Evolutionary conservation across 345 rosid species (phyloP).

Genomic region (Fremontodendron californicum): DNA sequence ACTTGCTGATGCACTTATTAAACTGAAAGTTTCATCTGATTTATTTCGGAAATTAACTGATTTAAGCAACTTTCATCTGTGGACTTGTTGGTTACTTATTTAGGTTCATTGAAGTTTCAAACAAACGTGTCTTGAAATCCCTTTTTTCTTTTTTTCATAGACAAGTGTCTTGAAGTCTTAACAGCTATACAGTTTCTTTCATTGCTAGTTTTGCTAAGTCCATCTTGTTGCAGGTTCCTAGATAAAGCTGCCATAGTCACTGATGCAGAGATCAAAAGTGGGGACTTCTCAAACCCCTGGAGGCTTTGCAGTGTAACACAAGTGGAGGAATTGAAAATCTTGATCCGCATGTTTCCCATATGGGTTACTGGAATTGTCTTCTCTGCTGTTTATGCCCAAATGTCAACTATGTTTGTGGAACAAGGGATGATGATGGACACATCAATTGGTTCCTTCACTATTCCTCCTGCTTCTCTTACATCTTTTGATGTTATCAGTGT

Average conservation of each 20-base stretch:
- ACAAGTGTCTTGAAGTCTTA: neutral
- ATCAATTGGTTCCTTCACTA: slow-evolving; percentile 68
- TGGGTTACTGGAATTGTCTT: slow-evolving; percentile 93
- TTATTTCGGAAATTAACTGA: neutral
- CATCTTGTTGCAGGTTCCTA: slow-evolving; percentile 57
- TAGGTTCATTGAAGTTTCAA: neutral
- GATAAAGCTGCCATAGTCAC: slow-evolving; percentile 87
- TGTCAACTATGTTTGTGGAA: slow-evolving; percentile 90
- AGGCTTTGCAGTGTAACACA: slow-evolving; percentile 86
- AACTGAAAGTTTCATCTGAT: neutral
- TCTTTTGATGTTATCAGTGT: slow-evolving; percentile 75
- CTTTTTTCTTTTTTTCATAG: neutral
- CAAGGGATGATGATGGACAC: slow-evolving; percentile 91
- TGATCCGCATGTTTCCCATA: slow-evolving; percentile 87
- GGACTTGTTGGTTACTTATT: neutral
- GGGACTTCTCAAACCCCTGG: slow-evolving; percentile 64
- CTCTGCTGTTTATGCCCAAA: slow-evolving; percentile 80
- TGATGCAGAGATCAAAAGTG: slow-evolving; percentile 56
- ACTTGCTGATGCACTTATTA: neutral
- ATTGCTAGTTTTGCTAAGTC: neutral
- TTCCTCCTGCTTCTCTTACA: slow-evolving; percentile 90
- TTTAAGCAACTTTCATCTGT: neutral
- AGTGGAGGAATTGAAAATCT: slow-evolving; percentile 89
- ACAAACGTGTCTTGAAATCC: neutral
- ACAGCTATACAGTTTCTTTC: neutral